phyloP scores from a whole-genome alignment of 306 rosid genomes.

The Macrotyloma uniflorum region DNA sequence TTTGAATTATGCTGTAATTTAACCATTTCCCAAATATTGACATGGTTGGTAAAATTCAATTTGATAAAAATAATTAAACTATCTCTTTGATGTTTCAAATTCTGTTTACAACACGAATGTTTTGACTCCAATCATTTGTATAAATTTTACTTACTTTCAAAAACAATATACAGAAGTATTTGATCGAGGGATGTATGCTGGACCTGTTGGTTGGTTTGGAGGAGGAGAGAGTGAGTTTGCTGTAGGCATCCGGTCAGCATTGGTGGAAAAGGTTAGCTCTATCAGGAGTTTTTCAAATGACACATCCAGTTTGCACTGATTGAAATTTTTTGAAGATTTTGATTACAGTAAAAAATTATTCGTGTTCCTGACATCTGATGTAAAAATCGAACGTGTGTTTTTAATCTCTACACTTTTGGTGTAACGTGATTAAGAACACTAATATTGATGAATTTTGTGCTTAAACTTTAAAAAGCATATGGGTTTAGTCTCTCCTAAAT shows the following conservation, averaged over 20 bases:
- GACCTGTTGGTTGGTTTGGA: conserved; percentile 99
- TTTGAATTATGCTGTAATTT: neutral
- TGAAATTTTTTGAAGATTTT: conserved; percentile 23
- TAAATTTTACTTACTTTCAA: conserved; percentile 17
- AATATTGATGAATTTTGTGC: neutral
- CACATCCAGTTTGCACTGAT: neutral
- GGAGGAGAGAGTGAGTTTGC: conserved; percentile 99
- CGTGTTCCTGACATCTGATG: neutral
- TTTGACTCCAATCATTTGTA: conserved; percentile 6
- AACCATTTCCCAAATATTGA: neutral
- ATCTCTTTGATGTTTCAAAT: conserved; percentile 11
- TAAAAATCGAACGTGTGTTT: neutral
- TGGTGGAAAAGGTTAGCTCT: conserved; percentile 77
- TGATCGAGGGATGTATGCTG: conserved; percentile 98
- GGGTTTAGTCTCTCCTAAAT: neutral
- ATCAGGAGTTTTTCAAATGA: neutral
- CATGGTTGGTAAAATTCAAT: conserved; percentile 3
- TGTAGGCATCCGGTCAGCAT: conserved; percentile 94
- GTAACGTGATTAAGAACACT: neutral
- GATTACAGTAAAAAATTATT: conserved; percentile 14
- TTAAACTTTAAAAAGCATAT: too few species aligned
- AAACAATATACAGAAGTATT: conserved; percentile 66
- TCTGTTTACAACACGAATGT: conserved; percentile 18
- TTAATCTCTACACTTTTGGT: neutral
- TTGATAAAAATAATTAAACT: neutral